These are phyloP conservation scores for Thelonectria blattea DNA, from an alignment of 2,329 filamentous ascomycete species.

Conservation along the genomic window DNA sequence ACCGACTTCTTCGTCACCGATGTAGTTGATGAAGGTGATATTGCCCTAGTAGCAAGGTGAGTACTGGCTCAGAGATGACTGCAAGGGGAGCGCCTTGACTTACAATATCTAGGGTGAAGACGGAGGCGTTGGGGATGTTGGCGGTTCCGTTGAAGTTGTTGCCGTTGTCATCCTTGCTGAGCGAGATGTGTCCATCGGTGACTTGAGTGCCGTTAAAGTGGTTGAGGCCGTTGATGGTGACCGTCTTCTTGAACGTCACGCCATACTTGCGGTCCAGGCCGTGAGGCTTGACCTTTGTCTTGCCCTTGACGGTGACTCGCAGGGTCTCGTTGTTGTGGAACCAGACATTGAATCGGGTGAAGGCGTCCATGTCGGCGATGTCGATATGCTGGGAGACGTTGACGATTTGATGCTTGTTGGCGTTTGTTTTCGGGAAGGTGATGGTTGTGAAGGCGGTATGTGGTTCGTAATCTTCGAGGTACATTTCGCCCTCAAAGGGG, in stretches of 20 bases:
- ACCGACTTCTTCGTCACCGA: conserved; percentile 59
- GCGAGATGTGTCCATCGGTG: conserved; percentile 55
- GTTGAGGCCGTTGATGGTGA: conserved; percentile 58
- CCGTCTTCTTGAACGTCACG: conserved; percentile 63
- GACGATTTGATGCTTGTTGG: conserved; percentile 55
- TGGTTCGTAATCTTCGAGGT: conserved; percentile 55
- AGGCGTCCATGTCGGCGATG: conserved; percentile 54
- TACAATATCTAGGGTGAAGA: conserved; percentile 69
- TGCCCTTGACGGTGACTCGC: conserved; percentile 57
- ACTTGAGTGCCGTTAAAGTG: conserved; percentile 62
- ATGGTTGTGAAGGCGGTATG: conserved; percentile 58
- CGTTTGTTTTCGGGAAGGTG: conserved; percentile 58
- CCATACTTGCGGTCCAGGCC: conserved; percentile 56
- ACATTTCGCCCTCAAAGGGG: conserved; percentile 59
- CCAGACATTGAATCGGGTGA: conserved; percentile 61
- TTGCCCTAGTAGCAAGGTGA: conserved; percentile 57
- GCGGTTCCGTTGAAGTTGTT: conserved; percentile 67
- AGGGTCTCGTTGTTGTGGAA: conserved; percentile 59
- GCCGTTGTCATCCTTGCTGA: conserved; percentile 47
- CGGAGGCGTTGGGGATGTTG: conserved; percentile 68
- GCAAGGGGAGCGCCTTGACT: conserved; percentile 35
- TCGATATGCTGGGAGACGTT: conserved; percentile 57
- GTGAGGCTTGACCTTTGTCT: conserved; percentile 57
- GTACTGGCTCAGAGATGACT: neutral
- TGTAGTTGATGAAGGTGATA: conserved; percentile 64